phyloP scores from a whole-genome alignment of 1,139 yeast genomes.

The Pichia sp. region DNA sequence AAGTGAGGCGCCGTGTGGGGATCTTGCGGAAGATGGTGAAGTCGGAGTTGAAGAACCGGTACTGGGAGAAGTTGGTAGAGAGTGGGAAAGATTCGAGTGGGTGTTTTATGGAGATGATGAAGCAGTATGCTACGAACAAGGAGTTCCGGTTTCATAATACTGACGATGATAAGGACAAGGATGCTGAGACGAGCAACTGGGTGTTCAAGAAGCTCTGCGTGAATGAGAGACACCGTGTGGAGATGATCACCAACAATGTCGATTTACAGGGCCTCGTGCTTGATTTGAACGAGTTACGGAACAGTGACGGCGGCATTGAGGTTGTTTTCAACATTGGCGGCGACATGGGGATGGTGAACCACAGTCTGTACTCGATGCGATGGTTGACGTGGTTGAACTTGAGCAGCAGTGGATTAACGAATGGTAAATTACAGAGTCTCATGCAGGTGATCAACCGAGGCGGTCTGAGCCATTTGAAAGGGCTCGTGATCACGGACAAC shows the following conservation, averaged over 20 bases:
- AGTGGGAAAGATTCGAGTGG: constrained; percentile 13
- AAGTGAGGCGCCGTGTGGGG: constrained; percentile 4
- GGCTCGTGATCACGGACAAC: constrained; percentile 13
- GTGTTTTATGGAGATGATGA: constrained; percentile 13
- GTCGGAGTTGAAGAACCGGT: constrained; percentile 2
- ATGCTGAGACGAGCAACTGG: constrained; percentile 15
- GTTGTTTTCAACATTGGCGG: constrained; percentile 13
- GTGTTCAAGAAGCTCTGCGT: constrained; percentile 12
- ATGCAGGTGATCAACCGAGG: constrained; percentile 17
- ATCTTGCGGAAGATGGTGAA: constrained; percentile 2
- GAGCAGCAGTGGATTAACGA: constrained; percentile 3
- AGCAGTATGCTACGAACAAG: not conserved
- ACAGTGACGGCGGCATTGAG: not conserved
- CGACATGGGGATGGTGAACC: constrained; percentile 7
- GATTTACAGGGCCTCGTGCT: constrained; percentile 10
- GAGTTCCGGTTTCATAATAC: constrained; percentile 10
- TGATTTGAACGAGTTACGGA: constrained; percentile 12
- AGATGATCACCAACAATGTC: constrained; percentile 16
- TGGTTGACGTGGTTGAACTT: constrained; percentile 16
- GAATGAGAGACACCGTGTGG: constrained; percentile 13
- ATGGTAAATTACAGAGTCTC: constrained; percentile 9
- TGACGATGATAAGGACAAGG: not conserved
- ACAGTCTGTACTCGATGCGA: constrained; percentile 10
- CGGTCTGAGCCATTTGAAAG: constrained; percentile 9
- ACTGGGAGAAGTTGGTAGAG: constrained; percentile 11